These are phyloP conservation scores for Fusarium sp. DNA, from an alignment of 2,329 filamentous ascomycete genomes.

Conservation along the genomic window DNA sequence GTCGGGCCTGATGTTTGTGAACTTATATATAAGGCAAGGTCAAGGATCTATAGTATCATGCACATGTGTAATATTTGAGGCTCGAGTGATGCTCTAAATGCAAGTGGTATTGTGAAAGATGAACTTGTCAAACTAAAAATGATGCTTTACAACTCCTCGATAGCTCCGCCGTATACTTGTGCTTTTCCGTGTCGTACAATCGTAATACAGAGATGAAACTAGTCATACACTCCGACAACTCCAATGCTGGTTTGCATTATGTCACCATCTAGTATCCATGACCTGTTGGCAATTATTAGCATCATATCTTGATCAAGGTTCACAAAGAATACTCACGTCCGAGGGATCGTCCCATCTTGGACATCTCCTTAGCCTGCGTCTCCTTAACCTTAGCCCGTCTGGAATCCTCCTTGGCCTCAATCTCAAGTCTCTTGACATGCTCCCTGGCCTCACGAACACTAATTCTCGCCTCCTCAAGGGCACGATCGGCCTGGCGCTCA, in stretches of 20 bases:
- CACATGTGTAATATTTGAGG: no score
- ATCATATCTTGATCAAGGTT: neutral
- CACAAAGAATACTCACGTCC: slow-evolving; percentile 68
- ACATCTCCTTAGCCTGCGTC: slow-evolving; percentile 74
- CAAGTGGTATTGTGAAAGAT: slow-evolving; percentile 18
- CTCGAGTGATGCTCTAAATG: neutral
- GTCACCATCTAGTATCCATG: slow-evolving; percentile 25
- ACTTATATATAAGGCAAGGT: no score
- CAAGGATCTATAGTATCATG: no score
- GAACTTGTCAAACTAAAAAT: slow-evolving; percentile 8
- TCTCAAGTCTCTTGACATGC: slow-evolving; percentile 74
- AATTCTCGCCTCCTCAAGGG: slow-evolving; percentile 69
- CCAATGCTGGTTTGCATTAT: rapidly evolving
- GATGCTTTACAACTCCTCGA: slow-evolving; percentile 2
- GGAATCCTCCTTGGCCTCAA: slow-evolving; percentile 76
- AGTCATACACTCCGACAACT: slow-evolving; percentile 1
- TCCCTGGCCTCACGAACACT: slow-evolving; percentile 75
- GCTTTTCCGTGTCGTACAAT: slow-evolving; percentile 30
- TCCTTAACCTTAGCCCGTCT: slow-evolving; percentile 78
- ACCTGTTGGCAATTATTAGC: slow-evolving; percentile 14
- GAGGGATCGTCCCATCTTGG: slow-evolving; percentile 78
- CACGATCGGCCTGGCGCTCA: slow-evolving; percentile 76
- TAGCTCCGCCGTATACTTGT: slow-evolving; percentile 8
- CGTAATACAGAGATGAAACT: slow-evolving; percentile 12
- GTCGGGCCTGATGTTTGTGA: neutral